These are phyloP conservation scores for Phytopythium litorale DNA, from an alignment of 352 stramenopile species.

Conservation along the genomic window DNA sequence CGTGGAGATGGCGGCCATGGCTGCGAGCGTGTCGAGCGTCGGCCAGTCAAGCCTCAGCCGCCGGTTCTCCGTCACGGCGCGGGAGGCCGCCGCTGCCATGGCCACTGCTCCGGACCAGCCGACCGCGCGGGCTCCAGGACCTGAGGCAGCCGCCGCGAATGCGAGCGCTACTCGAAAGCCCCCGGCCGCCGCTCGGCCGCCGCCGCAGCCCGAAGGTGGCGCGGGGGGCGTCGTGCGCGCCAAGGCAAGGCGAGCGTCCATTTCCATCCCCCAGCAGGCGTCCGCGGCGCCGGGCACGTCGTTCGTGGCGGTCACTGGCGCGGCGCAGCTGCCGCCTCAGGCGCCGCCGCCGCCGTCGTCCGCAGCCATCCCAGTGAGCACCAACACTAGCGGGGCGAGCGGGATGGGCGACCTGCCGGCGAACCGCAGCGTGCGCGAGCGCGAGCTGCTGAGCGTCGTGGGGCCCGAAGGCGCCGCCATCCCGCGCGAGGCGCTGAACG, in stretches of 20 bases:
- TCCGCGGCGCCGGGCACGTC: conserved; percentile 13
- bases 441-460: conserved; percentile 70
- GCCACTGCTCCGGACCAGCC: conserved; percentile 10
- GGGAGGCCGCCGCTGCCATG: conserved; percentile 19
- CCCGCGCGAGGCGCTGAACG: conserved; percentile 90
- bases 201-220: neutral
- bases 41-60: conserved; percentile 68
- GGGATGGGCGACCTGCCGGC: conserved; percentile 35
- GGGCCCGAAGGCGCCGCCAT: conserved; percentile 76
- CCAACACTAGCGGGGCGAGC: conserved; percentile 2
- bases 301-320: conserved; percentile 36
- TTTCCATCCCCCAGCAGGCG: conserved; percentile 9
- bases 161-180: neutral
- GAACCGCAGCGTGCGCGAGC: conserved; percentile 82
- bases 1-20: conserved; percentile 78
- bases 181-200: neutral
- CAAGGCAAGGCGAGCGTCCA: conserved; percentile 25
- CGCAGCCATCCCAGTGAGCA: neutral
- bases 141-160: neutral
- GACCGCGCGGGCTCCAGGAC: neutral
- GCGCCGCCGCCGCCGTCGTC: conserved; percentile 42
- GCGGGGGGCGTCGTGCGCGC: conserved; percentile 17
- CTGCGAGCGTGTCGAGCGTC: conserved; percentile 71
- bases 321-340: conserved; percentile 27
- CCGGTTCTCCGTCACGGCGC: conserved; percentile 62